These are phyloP conservation scores for Fusarium newnesense DNA, from an alignment of 2,329 filamentous ascomycete species.

Conservation along the genomic window DNA sequence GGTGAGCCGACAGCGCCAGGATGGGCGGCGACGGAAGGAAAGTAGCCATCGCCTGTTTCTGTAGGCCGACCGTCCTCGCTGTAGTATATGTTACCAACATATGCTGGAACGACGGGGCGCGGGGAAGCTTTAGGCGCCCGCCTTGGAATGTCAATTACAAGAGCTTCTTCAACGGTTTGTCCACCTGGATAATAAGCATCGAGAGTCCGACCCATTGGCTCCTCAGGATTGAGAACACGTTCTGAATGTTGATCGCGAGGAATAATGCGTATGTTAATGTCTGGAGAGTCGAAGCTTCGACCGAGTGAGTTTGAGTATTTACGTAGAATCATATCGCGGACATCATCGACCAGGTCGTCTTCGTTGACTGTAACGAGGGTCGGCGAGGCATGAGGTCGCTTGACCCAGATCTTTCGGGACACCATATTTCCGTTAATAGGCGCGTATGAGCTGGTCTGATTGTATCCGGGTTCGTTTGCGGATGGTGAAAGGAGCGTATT, in stretches of 20 bases:
- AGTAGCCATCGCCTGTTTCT: constrained; percentile 83
- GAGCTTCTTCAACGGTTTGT: constrained; percentile 87
- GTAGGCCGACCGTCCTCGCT: constrained; percentile 72
- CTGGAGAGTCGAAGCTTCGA: constrained; percentile 87
- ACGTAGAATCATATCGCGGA: constrained; percentile 88
- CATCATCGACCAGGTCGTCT: constrained; percentile 93
- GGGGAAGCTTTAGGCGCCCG: constrained; percentile 81
- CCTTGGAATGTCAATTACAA: constrained; percentile 88
- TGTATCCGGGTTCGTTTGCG: constrained; percentile 35
- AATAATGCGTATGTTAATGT: constrained; percentile 81
- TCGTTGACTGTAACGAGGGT: constrained; percentile 87
- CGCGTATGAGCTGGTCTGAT: constrained; percentile 29
- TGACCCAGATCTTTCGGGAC: constrained; percentile 93
- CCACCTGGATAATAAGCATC: constrained; percentile 88
- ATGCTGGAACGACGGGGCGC: constrained; percentile 55
- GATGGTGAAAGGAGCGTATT: constrained; percentile 47
- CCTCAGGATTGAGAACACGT: constrained; percentile 83
- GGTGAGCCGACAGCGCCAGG: constrained; percentile 53
- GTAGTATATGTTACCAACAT: constrained; percentile 60
- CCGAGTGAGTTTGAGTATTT: constrained; percentile 97
- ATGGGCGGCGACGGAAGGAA: constrained; percentile 71
- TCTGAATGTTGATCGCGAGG: constrained; percentile 75
- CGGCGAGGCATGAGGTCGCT: constrained; percentile 83
- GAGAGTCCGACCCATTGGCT: constrained; percentile 80
- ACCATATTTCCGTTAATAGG: constrained; percentile 64